These are phyloP conservation scores for Rhododendron kiyosumense DNA, from an alignment of 148 eudicot genomes.

Conservation along the genomic window DNA sequence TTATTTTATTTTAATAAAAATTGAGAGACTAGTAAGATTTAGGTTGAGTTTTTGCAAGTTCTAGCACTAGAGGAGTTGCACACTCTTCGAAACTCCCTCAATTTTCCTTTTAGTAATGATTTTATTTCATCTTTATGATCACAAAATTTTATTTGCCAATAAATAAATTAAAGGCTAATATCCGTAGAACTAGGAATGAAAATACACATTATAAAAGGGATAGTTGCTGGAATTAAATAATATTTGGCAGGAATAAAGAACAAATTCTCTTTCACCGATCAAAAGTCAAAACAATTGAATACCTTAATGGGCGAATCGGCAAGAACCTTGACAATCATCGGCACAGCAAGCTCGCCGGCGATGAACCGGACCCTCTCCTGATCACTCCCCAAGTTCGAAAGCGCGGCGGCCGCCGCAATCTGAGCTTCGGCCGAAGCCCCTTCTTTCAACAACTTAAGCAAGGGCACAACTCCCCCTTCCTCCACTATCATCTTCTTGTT, in stretches of 20 bases:
- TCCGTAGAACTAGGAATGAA: neutral
- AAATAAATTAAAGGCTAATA: neutral
- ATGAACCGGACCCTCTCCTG: conserved; percentile 32
- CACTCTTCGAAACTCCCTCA: neutral
- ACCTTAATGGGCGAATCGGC: conserved; percentile 39
- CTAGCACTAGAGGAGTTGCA: neutral
- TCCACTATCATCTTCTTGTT: conserved; percentile 61
- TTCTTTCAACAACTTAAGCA: conserved; percentile 58
- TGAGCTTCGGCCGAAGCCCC: conserved; percentile 56
- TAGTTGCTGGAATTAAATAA: neutral
- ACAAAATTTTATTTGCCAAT: no score
- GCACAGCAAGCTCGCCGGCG: conserved; percentile 37
- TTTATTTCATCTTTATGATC: no score
- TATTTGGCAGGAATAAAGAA: neutral
- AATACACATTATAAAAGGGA: neutral
- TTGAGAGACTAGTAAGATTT: neutral
- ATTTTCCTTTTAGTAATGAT: no score
- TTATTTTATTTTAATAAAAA: no score
- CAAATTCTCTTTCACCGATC: neutral
- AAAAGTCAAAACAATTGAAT: neutral
- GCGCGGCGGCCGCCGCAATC: conserved; percentile 53
- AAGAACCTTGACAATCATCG: conserved; percentile 45
- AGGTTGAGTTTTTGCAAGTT: neutral
- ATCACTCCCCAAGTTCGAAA: conserved; percentile 46
- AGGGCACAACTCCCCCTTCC: conserved; percentile 60